phyloP scores from a whole-genome alignment of 2,329 filamentous ascomycete species.

The Clonostachys chloroleuca region DNA sequence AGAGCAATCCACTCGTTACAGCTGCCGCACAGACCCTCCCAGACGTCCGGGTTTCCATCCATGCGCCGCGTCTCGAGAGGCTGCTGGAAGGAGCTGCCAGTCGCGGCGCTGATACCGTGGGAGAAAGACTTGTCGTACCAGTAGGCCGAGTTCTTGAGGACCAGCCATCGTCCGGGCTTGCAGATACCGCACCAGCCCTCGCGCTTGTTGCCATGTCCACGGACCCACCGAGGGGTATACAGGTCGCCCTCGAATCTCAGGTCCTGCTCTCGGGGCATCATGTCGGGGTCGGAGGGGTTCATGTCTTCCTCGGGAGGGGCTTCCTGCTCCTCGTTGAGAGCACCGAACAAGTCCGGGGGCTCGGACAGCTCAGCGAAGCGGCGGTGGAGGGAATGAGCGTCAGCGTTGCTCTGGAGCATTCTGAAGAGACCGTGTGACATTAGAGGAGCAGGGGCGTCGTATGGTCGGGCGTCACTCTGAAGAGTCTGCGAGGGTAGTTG shows the following conservation, averaged over 20 bases:
- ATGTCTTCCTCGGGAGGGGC: slow-evolving; percentile 76
- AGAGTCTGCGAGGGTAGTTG: slow-evolving; percentile 46
- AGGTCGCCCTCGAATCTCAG: slow-evolving; percentile 76
- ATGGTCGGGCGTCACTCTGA: slow-evolving; percentile 45
- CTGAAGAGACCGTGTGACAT: slow-evolving; percentile 71
- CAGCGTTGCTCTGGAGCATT: slow-evolving; percentile 71
- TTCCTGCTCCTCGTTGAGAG: slow-evolving; percentile 68
- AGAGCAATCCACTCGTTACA: slow-evolving; percentile 79
- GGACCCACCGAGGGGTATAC: slow-evolving; percentile 80
- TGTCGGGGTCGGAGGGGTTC: slow-evolving; percentile 71
- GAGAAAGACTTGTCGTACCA: slow-evolving; percentile 94
- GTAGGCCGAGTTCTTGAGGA: slow-evolving; percentile 85
- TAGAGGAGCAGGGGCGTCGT: slow-evolving; percentile 55
- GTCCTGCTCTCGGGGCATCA: slow-evolving; percentile 75
- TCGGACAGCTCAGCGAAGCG: slow-evolving; percentile 72
- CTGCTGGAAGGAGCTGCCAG: slow-evolving; percentile 72
- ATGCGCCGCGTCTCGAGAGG: slow-evolving; percentile 72
- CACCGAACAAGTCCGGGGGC: slow-evolving; percentile 72
- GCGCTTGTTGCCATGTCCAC: slow-evolving; percentile 81
- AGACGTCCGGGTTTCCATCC: slow-evolving; percentile 76
- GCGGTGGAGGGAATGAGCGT: slow-evolving; percentile 60
- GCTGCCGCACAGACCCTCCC: slow-evolving; percentile 74
- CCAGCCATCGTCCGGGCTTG: slow-evolving; percentile 80
- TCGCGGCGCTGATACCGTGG: slow-evolving; percentile 80
- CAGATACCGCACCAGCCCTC: slow-evolving; percentile 90